A percentile compares a stretch with the other conserved stretches of the same genome.
Conservation (phyloP, 768 basidiomycete genomes). For the Podaxis sp. region DNA sequence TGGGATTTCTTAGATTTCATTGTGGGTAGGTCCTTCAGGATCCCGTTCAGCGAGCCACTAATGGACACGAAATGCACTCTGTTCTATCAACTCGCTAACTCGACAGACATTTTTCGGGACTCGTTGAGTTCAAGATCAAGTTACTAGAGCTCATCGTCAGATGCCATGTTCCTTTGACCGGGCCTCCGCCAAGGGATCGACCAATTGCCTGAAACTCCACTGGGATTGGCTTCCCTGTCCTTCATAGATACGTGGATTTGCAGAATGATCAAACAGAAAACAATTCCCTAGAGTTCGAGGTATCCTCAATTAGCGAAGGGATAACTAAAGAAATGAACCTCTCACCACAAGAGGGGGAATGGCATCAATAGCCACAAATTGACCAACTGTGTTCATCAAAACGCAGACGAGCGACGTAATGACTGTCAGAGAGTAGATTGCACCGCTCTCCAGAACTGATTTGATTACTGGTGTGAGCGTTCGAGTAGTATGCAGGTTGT, state of each 20-base stretch:
- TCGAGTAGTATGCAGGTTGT: background rate
- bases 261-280: background rate
- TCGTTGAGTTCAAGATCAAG: no score
- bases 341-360: slow-evolving; percentile 1
- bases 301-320: background rate
- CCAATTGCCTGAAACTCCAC: background rate
- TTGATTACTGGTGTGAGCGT: background rate
- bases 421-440: background rate
- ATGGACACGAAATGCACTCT: no score
- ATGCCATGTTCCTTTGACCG: background rate
- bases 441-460: background rate
- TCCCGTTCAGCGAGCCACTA: no score
- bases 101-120: no score
- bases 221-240: background rate
- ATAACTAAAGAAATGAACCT: background rate
- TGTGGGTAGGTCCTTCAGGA: no score
- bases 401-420: background rate
- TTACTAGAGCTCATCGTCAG: no score
- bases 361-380: background rate
- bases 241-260: background rate
- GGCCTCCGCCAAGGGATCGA: background rate
- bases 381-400: background rate
- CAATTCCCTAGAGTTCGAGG: background rate
- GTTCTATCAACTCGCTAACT: no score
- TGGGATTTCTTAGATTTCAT: no score